Evolutionary conservation across 2,329 filamentous ascomycete species (phyloP).

Genomic region (Fusarium dimerum): DNA sequence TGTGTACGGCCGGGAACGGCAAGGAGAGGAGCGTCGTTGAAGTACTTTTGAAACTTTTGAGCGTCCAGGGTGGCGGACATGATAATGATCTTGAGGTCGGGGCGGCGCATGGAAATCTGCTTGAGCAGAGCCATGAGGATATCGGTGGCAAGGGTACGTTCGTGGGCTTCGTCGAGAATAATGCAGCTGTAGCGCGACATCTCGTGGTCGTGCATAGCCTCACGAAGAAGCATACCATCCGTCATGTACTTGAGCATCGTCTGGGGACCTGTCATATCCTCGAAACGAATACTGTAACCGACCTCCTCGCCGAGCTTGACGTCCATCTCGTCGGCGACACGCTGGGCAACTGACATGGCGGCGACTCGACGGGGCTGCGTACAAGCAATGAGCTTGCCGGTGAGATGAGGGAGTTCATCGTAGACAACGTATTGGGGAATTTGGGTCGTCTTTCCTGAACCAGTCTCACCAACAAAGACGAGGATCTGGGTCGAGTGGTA

Average conservation of each 20-base stretch:
- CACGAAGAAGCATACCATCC: conserved; percentile 94
- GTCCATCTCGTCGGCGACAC: conserved; percentile 96
- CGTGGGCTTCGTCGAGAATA: conserved; percentile 98
- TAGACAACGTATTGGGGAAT: conserved; percentile 98
- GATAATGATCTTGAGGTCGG: conserved; percentile 96
- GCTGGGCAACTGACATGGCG: conserved; percentile 97
- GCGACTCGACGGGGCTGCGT: conserved; percentile 97
- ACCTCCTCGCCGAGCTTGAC: conserved; percentile 91
- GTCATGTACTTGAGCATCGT: conserved; percentile 99
- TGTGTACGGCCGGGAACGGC: conserved; percentile 94
- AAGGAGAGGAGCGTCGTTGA: conserved; percentile 89
- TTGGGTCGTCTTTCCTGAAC: conserved; percentile 98
- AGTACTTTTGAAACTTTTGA: conserved; percentile 97
- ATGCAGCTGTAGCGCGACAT: conserved; percentile 94
- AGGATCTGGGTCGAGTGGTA: conserved; percentile 95
- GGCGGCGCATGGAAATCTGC: conserved; percentile 76
- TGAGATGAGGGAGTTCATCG: conserved; percentile 88
- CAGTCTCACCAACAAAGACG: conserved; percentile 97
- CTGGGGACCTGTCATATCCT: conserved; percentile 85
- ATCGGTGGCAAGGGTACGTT: conserved; percentile 94
- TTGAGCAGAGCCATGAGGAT: conserved; percentile 97
- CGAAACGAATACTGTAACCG: conserved; percentile 98
- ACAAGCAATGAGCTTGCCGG: conserved; percentile 90
- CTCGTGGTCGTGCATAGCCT: conserved; percentile 94
- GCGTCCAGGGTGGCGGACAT: conserved; percentile 98